These are phyloP conservation scores for Penicillium frequentans DNA, from an alignment of 2,329 filamentous ascomycete species.

Conservation along the genomic window DNA sequence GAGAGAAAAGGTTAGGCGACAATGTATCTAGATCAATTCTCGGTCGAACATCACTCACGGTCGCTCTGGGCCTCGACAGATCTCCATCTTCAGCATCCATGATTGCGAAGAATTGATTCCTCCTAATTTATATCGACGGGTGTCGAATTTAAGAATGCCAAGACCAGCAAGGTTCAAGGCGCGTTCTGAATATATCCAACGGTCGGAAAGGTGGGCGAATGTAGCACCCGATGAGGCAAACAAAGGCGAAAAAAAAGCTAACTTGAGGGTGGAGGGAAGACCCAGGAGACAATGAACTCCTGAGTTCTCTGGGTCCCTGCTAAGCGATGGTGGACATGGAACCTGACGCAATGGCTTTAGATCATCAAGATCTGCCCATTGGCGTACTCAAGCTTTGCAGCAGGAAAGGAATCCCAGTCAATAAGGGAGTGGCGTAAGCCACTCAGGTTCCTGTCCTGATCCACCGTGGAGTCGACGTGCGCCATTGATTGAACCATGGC, in stretches of 20 bases:
- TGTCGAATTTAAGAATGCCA: background rate
- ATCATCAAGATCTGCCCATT: conserved; percentile 15
- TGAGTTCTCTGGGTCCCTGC: background rate
- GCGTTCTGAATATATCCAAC: background rate
- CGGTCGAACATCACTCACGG: conserved; percentile 1
- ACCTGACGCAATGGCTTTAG: conserved; percentile 15
- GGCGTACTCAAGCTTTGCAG: conserved; percentile 7
- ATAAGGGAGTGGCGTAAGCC: conserved; percentile 5
- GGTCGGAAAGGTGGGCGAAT: background rate
- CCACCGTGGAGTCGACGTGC: conserved; percentile 5
- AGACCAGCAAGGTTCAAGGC: background rate
- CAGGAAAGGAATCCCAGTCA: conserved; percentile 5
- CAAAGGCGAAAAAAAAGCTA: background rate
- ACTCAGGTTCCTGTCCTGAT: conserved; percentile 17
- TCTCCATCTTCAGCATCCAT: conserved; percentile 13
- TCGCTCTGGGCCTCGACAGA: conserved; percentile 6
- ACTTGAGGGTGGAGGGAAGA: background rate
- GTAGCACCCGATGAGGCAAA: background rate
- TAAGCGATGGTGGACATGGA: background rate
- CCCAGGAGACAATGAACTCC: background rate
- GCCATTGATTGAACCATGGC: conserved; percentile 12
- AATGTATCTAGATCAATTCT: background rate
- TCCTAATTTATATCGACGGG: background rate
- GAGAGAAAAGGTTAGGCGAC: background rate
- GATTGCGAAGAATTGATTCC: background rate